phyloP scores from a whole-genome alignment of 1,284 basidiomycete genomes.

The Cryptococcus sp. region DNA sequence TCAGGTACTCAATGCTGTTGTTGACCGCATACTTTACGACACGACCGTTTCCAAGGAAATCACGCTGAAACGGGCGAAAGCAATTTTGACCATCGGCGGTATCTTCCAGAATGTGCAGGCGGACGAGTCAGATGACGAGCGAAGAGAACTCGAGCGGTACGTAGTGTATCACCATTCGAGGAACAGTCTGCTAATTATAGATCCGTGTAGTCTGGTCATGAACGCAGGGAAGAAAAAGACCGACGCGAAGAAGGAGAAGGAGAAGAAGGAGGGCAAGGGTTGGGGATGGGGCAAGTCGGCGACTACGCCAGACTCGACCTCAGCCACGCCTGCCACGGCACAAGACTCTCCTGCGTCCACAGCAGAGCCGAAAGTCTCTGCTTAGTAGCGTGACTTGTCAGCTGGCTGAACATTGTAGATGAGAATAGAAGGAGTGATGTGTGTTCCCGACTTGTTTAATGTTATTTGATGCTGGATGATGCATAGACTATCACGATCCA shows the following conservation, averaged over 20 bases:
- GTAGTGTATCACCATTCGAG: slow-evolving; percentile 6
- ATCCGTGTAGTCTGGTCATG: slow-evolving; percentile 44
- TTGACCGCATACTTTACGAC: slow-evolving; percentile 79
- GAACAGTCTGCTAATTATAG: background rate
- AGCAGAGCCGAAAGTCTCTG: slow-evolving; percentile 7
- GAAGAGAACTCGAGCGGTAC: slow-evolving; percentile 83
- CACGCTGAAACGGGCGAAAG: slow-evolving; percentile 80
- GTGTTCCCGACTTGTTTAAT: no score
- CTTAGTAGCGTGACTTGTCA: background rate
- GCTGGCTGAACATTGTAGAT: no score
- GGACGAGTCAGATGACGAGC: slow-evolving; percentile 86
- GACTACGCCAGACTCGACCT: slow-evolving; percentile 4
- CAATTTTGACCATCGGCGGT: slow-evolving; percentile 75
- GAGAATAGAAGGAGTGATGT: no score
- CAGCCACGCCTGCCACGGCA: slow-evolving; percentile 2
- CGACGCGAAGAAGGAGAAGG: slow-evolving; percentile 44
- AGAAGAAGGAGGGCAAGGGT: slow-evolving; percentile 30
- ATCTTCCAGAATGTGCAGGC: slow-evolving; percentile 81
- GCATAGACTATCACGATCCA: no score
- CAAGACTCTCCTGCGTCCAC: slow-evolving; percentile 7
- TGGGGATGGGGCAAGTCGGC: slow-evolving; percentile 17
- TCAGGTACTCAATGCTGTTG: slow-evolving; percentile 61
- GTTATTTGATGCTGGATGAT: no score
- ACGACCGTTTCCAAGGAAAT: slow-evolving; percentile 68
- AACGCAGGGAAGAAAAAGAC: slow-evolving; percentile 54